phyloP scores from a whole-genome alignment of 208 protist species.

The Trypanosoma brucei region DNA sequence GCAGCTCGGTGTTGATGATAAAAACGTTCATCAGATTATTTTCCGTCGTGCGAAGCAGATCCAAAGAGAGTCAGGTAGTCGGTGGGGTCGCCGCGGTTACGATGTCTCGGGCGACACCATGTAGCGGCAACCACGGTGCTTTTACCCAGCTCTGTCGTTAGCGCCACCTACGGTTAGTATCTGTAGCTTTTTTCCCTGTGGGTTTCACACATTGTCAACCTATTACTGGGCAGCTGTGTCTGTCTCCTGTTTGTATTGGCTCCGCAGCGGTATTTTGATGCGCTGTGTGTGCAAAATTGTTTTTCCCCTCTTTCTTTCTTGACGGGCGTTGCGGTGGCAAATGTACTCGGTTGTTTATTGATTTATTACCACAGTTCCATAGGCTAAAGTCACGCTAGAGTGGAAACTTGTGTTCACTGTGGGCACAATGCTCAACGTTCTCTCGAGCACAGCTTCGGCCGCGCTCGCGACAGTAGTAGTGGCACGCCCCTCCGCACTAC shows the following conservation, averaged over 20 bases:
- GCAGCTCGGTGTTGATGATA: slow-evolving; percentile 25
- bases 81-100: slow-evolving; percentile 13
- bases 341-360: no score
- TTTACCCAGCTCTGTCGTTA: background rate
- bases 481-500: slow-evolving; percentile 23
- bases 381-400: no score
- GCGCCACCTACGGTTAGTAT: background rate
- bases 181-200: no score
- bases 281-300: no score
- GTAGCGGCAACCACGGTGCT: slow-evolving; percentile 4
- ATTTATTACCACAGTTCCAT: no score
- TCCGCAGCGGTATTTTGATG: no score
- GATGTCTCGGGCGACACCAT: slow-evolving; percentile 21
- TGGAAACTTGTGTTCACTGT: no score
- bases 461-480: slow-evolving; percentile 8
- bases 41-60: slow-evolving; percentile 32
- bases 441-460: slow-evolving; percentile 18
- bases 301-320: no score
- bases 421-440: slow-evolving; percentile 21
- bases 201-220: no score
- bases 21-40: slow-evolving; percentile 37
- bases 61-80: slow-evolving; percentile 24
- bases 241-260: no score
- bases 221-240: no score
- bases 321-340: no score